These are phyloP conservation scores for Anthracocystis setariae DNA, from an alignment of 1,284 basidiomycete genomes.

Conservation along the genomic window DNA sequence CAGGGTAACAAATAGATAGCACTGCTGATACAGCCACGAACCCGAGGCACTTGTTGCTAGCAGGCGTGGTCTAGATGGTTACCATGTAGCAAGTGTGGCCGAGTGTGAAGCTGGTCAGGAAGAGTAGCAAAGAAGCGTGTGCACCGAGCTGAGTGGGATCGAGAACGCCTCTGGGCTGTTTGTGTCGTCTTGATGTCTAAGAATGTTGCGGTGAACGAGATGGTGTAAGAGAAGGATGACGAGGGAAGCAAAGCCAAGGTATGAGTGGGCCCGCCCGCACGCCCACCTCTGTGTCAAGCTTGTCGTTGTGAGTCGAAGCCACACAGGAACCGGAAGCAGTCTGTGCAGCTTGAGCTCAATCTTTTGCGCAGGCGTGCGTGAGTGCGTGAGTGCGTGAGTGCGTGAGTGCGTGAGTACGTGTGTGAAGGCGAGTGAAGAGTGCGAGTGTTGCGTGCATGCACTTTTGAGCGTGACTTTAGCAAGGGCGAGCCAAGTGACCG, in stretches of 20 bases:
- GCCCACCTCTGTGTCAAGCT: background rate
- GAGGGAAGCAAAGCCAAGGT: background rate
- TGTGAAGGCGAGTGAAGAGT: too few relatives aligned
- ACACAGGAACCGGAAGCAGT: background rate
- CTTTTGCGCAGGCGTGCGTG: constrained; percentile 10
- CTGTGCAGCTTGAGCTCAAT: background rate
- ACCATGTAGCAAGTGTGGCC: background rate
- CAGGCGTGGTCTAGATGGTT: background rate
- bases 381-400: too few relatives aligned
- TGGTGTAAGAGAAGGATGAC: background rate
- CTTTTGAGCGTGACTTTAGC: background rate
- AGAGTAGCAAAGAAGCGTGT: too few relatives aligned
- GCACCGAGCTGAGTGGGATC: too few relatives aligned
- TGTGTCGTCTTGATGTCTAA: too few relatives aligned
- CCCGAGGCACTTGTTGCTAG: too few relatives aligned
- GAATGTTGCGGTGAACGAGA: background rate
- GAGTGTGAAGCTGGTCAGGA: too few relatives aligned
- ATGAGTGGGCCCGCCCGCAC: background rate
- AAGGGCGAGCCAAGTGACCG: background rate
- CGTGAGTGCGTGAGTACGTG: background rate
- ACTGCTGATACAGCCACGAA: too few relatives aligned
- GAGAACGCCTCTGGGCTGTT: too few relatives aligned
- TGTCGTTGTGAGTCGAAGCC: too few relatives aligned
- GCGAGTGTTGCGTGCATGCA: constrained; percentile 1
- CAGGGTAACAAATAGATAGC: too few relatives aligned